phyloP scores from a whole-genome alignment of 176 grass and related monocot species.

The Aechmea fasciata region DNA sequence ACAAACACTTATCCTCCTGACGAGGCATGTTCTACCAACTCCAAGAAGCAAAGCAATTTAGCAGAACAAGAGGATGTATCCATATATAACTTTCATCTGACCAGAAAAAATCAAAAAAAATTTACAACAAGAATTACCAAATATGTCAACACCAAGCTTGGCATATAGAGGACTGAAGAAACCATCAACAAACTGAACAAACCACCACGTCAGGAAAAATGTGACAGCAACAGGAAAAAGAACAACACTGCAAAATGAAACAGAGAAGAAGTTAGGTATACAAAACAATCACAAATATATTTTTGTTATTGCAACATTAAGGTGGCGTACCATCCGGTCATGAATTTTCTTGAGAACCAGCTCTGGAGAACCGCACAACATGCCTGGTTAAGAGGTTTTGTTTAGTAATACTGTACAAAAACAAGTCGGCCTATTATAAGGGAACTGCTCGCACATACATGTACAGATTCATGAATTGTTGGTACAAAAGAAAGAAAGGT shows the following conservation, averaged over 20 bases:
- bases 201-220: conserved; percentile 99
- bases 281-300: background rate
- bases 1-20: too few relatives aligned
- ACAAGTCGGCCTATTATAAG: background rate
- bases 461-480: too few relatives aligned
- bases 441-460: too few relatives aligned
- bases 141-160: conserved; percentile 77
- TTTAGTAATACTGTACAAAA: background rate
- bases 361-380: conserved; percentile 98
- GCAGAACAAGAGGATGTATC: background rate
- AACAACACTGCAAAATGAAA: conserved; percentile 67
- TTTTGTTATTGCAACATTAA: conserved; percentile 7
- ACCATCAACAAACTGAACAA: conserved; percentile 97
- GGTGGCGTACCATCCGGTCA: conserved; percentile 89
- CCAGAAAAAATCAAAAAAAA: conserved; percentile 3
- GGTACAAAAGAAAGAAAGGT: too few relatives aligned
- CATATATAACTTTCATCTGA: background rate
- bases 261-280: background rate
- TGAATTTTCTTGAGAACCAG: conserved; percentile 98
- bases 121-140: conserved; percentile 44
- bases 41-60: background rate
- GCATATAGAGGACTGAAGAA: conserved; percentile 98
- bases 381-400: conserved; percentile 40
- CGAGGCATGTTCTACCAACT: background rate
- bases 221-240: conserved; percentile 96